Base-by-base conservation (phyloP, 768 basidiomycete species). In the Naganishia onofrii region DNA sequence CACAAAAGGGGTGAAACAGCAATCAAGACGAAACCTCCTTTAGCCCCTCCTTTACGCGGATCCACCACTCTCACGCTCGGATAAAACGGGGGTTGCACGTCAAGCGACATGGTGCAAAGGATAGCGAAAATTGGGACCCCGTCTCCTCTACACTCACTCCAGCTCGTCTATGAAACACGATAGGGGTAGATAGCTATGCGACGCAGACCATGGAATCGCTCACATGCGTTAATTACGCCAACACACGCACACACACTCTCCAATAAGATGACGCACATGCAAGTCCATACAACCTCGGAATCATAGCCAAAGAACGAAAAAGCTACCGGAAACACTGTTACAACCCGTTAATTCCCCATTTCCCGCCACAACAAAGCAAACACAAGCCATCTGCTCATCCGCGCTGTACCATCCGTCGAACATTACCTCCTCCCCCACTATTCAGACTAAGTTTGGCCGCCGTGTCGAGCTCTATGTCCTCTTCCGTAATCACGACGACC, bases 381-480 rank as follows among this genome's bases (percentile, higher is more conserved):
- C 31, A 19, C 38, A 34, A 28, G 5, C 54, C 19, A 10, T 15
- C 8, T 32, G 21, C 7, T 63, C 26, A 63, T 7, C 26, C 23
- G 13, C 60, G 60, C 19, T 42, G n/a, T 21, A 63, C 60, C 60
- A 63, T 63, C 19, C 60, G 36, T 44, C 60, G 60, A 44, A 63
- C 60, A 29, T 63, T 63, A 3, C 60, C 60, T 4, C 38, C 60
- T 2, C 38, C 55, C 1, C 53, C n/a, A n/a, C n/a, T 34, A 56
- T 68, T 51, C 67, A 68, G 34, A 32, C 48, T 68, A 3, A 51
- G 34, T 29, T 54, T 68, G 23, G 53, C 42, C 15, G 42, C 42
- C 26, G 55, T 51, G 8, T 67, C 60, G 23, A 65, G 28, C 70
- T 68, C 60, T 23, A 63, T 63, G 32, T 66, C 65, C 21, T 54